Evolutionary conservation across 176 grass and related monocot genomes (phyloP).

Genomic region (Oryza punctata): DNA sequence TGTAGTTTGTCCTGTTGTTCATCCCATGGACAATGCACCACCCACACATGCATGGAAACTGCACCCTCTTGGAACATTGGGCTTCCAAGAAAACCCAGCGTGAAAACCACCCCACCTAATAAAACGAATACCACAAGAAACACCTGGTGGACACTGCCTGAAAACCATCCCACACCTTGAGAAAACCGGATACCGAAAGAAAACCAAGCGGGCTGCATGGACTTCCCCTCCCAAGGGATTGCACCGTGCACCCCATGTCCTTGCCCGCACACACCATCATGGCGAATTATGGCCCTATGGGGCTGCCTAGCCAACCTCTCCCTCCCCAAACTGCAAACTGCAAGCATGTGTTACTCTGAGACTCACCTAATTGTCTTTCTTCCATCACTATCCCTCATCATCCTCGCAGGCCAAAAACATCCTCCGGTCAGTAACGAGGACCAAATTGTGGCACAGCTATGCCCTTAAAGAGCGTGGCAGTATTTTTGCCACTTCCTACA

Average conservation of each 20-base stretch:
- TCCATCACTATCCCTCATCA: not conserved
- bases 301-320: not conserved
- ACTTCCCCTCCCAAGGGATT: not conserved
- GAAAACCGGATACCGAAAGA: not conserved
- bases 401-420: not conserved
- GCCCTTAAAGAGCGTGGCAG: not conserved
- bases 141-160: not conserved
- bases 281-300: not conserved
- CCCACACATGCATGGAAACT: not conserved
- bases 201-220: not conserved
- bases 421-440: not conserved
- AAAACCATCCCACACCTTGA: not conserved
- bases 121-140: not conserved
- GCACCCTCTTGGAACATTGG: not conserved
- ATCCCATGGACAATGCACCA: not conserved
- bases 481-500: not conserved
- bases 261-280: not conserved
- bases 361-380: not conserved
- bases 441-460: not conserved
- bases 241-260: not conserved
- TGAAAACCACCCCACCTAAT: not conserved
- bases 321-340: not conserved
- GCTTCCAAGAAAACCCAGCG: not conserved
- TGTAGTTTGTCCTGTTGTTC: not conserved
- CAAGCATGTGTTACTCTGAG: not conserved